These are phyloP conservation scores for Pestalotiopsis sp. DNA, from an alignment of 2,329 filamentous ascomycete genomes.

Conservation along the genomic window DNA sequence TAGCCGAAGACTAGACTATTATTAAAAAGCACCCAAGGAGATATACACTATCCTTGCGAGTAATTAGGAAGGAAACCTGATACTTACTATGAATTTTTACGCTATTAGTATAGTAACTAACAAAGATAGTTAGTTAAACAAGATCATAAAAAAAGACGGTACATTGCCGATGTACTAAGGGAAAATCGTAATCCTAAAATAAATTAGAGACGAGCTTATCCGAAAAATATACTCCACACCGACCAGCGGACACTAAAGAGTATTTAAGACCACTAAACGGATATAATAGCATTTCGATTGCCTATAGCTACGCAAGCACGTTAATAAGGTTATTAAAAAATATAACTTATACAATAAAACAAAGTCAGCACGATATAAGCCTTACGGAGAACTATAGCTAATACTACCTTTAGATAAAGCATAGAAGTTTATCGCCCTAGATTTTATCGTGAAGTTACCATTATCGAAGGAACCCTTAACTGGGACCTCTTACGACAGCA, in stretches of 20 bases:
- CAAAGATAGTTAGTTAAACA: neutral
- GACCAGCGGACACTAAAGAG: neutral
- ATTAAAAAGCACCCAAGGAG: neutral
- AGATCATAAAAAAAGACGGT: too few relatives aligned
- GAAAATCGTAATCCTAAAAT: neutral
- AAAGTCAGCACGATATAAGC: too few relatives aligned
- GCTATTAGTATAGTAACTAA: constrained; percentile 8
- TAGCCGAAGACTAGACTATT: neutral
- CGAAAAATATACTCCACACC: neutral
- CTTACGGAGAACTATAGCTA: too few relatives aligned
- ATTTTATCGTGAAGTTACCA: too few relatives aligned
- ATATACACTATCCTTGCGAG: constrained; percentile 8
- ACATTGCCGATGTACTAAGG: neutral
- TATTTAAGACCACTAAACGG: neutral
- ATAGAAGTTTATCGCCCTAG: too few relatives aligned
- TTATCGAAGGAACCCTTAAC: too few relatives aligned
- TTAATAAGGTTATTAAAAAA: neutral
- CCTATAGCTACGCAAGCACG: neutral
- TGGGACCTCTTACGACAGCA: too few relatives aligned
- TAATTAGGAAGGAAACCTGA: neutral
- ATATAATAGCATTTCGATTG: neutral
- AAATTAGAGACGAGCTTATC: constrained; percentile 1
- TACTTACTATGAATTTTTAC: too few relatives aligned
- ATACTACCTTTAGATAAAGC: too few relatives aligned
- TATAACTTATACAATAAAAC: neutral